Evolutionary conservation across 108 stramenopile genomes (phyloP).

Genomic region (Thalassiosira profunda): DNA sequence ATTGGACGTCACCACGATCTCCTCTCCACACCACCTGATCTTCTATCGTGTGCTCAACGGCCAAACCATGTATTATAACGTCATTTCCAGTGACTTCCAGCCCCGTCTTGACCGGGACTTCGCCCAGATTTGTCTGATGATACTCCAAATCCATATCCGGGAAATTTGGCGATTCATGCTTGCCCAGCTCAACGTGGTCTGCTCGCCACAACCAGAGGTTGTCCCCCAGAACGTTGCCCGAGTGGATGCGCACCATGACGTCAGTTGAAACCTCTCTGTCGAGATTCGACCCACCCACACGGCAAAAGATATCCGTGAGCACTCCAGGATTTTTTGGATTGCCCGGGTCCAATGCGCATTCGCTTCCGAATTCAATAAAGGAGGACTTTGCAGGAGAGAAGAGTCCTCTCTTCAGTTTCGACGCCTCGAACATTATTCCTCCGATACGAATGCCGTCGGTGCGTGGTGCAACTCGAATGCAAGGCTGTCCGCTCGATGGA

Average conservation of each 20-base stretch:
- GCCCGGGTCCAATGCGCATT: conserved; percentile 42
- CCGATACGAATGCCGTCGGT: conserved; percentile 73
- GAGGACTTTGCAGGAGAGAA: conserved; percentile 11
- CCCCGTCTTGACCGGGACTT: conserved; percentile 50
- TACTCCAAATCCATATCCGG: conserved; percentile 48
- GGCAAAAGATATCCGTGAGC: conserved; percentile 80
- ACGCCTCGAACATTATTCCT: conserved; percentile 82
- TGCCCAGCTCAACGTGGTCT: conserved; percentile 69
- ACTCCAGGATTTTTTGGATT: conserved; percentile 63
- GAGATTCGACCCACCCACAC: conserved; percentile 72
- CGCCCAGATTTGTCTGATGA: conserved; percentile 48
- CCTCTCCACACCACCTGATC: conserved; percentile 86
- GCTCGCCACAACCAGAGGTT: conserved; percentile 92
- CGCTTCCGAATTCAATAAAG: conserved; percentile 69
- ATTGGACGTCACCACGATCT: conserved; percentile 58
- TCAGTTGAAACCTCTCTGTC: conserved; percentile 56
- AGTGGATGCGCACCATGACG: conserved; percentile 67
- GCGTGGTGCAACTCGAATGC: conserved; percentile 53
- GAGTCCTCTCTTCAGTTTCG: conserved; percentile 8
- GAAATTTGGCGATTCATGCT: conserved; percentile 46
- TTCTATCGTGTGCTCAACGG: conserved; percentile 76
- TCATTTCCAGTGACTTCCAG: conserved; percentile 30
- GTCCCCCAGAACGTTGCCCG: conserved; percentile 72
- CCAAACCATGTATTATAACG: conserved; percentile 71
- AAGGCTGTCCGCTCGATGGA: conserved; percentile 70